phyloP scores from a whole-genome alignment of 2,329 filamentous ascomycete species.

The Phyllosticta capitalensis region DNA sequence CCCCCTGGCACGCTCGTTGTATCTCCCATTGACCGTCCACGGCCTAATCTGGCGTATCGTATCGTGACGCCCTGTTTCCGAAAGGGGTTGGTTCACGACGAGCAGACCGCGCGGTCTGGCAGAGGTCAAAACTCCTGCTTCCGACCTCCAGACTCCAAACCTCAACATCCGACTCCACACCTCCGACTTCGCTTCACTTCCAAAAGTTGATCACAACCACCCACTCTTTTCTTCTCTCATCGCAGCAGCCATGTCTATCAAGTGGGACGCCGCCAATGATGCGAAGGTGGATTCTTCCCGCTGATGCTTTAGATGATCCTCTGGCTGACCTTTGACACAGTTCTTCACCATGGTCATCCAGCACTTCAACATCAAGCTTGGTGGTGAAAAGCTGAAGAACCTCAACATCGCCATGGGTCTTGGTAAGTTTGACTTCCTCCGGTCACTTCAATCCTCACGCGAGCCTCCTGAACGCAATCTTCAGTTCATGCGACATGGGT shows the following conservation, averaged over 20 bases:
- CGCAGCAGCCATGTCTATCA: neutral
- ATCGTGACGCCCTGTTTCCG: no score
- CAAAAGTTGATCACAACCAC: neutral
- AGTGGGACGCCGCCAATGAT: neutral
- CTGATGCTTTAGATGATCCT: no score
- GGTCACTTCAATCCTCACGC: neutral
- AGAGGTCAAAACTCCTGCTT: neutral
- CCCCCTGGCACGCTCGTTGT: no score
- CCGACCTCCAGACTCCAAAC: neutral
- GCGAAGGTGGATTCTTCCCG: neutral
- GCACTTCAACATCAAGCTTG: neutral
- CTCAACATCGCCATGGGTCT: slow-evolving; percentile 2
- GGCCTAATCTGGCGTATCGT: no score
- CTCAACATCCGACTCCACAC: neutral
- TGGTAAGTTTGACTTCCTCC: neutral
- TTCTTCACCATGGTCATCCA: slow-evolving; percentile 1
- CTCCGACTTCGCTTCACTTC: neutral
- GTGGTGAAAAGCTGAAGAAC: neutral
- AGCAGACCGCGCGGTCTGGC: no score
- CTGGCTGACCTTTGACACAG: neutral
- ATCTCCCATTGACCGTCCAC: no score
- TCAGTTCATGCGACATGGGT: no score
- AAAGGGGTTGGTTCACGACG: no score
- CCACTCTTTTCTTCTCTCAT: neutral
- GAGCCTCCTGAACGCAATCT: neutral